phyloP scores from a whole-genome alignment of 805 yeast species.

The Saccharomycopsis sp. region DNA sequence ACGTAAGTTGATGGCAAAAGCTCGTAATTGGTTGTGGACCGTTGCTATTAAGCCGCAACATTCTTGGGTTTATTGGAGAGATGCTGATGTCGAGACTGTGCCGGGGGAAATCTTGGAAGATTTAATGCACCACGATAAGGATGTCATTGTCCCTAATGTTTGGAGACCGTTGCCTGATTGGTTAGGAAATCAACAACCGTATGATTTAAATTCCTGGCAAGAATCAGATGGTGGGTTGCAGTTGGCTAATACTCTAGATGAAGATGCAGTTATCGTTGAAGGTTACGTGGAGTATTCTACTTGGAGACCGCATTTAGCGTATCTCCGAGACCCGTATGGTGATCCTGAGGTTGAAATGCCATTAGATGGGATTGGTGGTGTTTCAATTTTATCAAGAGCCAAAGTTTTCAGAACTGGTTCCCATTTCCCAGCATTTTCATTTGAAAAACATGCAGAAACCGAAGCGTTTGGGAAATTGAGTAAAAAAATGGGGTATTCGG shows the following conservation, averaged over 20 bases:
- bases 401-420: conserved; percentile 80
- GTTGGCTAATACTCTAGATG: conserved; percentile 70
- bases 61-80: conserved; percentile 96
- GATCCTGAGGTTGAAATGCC: conserved; percentile 91
- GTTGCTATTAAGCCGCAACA: conserved; percentile 88
- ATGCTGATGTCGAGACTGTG: conserved; percentile 91
- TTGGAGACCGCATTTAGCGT: conserved; percentile 96
- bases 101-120: conserved; percentile 85
- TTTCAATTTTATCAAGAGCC: conserved; percentile 84
- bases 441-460: conserved; percentile 94
- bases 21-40: conserved; percentile 87
- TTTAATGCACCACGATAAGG: conserved; percentile 84
- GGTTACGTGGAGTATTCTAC: conserved; percentile 97
- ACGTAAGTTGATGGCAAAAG: conserved; percentile 91
- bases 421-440: conserved; percentile 94
- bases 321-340: conserved; percentile 89
- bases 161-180: conserved; percentile 89
- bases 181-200: conserved; percentile 80
- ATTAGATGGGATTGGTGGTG: conserved; percentile 96
- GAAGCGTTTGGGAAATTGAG: conserved; percentile 93
- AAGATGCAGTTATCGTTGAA: conserved; percentile 94
- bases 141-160: conserved; percentile 90
- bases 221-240: conserved; percentile 78
- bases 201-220: conserved; percentile 80
- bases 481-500: conserved; percentile 78